phyloP scores from a whole-genome alignment of 352 stramenopile genomes.

The Pythium grandisporangium region DNA sequence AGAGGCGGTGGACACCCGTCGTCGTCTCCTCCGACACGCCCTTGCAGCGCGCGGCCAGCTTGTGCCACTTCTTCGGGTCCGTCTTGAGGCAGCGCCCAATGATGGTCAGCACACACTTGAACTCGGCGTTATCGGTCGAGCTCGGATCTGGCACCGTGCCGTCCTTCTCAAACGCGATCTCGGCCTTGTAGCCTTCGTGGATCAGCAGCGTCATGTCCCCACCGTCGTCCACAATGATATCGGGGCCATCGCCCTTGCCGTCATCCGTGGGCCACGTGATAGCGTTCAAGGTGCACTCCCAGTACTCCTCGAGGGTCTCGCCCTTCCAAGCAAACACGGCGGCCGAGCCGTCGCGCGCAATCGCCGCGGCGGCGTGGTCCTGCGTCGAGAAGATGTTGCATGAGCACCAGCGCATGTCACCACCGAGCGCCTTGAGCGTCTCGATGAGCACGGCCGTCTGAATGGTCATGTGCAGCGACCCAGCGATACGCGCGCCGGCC shows the following conservation, averaged over 20 bases:
- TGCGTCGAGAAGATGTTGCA: slow-evolving; percentile 99
- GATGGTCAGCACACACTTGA: slow-evolving; percentile 98
- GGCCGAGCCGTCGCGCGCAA: slow-evolving; percentile 92
- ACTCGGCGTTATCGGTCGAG: slow-evolving; percentile 96
- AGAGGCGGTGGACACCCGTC: slow-evolving; percentile 97
- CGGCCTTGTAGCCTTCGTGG: slow-evolving; percentile 97
- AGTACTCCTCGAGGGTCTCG: slow-evolving; percentile 98
- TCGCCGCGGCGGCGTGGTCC: slow-evolving; percentile 96
- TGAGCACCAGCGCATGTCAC: slow-evolving; percentile 97
- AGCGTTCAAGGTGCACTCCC: slow-evolving; percentile 98
- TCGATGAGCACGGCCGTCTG: slow-evolving; percentile 99
- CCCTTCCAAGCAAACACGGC: slow-evolving; percentile 99
- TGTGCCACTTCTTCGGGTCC: slow-evolving; percentile 96
- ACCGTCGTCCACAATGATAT: slow-evolving; percentile 98
- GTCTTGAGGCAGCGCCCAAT: slow-evolving; percentile 92
- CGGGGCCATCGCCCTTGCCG: slow-evolving; percentile 93
- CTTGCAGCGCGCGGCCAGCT: slow-evolving; percentile 92
- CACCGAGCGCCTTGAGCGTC: slow-evolving; percentile 94
- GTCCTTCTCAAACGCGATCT: slow-evolving; percentile 91
- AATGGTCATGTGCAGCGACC: slow-evolving; percentile 99
- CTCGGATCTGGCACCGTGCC: slow-evolving; percentile 91
- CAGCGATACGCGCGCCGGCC: slow-evolving; percentile 87
- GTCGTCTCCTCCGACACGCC: slow-evolving; percentile 99
- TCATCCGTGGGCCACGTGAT: slow-evolving; percentile 96
- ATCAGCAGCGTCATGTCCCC: slow-evolving; percentile 99